Percentiles rank a stretch among this genome's conserved stretches.
Evolutionary conservation across 345 rosid genomes (phyloP).

Genomic region (Angophora floribunda): DNA sequence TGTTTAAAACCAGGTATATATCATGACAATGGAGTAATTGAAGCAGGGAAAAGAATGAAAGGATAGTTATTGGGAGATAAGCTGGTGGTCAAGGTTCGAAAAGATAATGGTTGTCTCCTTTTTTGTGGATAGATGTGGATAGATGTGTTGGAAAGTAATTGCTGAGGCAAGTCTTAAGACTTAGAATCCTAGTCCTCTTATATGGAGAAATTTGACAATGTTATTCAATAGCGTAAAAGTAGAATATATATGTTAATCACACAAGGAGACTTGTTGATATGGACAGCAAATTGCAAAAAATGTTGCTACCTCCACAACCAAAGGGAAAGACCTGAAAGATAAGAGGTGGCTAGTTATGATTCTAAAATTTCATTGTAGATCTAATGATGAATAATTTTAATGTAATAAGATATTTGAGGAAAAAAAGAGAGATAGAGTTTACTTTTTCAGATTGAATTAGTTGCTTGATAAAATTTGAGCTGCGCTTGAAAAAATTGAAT

Average conservation of each 20-base stretch:
- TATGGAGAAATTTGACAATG: not conserved
- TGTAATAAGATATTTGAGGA: not conserved
- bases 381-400: not conserved
- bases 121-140: not conserved
- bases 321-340: not conserved
- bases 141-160: not conserved
- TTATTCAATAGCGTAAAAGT: not conserved
- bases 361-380: not conserved
- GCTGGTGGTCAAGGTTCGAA: not conserved
- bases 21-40: not conserved
- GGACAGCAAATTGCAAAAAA: not conserved
- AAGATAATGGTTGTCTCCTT: rapidly evolving
- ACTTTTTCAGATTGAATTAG: not conserved
- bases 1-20: rapidly evolving
- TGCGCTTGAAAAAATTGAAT: not conserved
- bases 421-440: not conserved
- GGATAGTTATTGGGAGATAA: rapidly evolving
- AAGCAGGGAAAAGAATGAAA: not conserved
- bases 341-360: not conserved
- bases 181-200: not conserved
- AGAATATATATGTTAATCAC: not conserved
- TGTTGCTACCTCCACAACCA: not conserved
- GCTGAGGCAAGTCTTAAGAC: not conserved
- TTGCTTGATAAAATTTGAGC: not conserved
- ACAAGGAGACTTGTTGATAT: not conserved